Evolutionary conservation across 495 filamentous ascomycete genomes (phyloP), one percentile per base, ranked within the genome.

Genomic region (Penicillium herquei): DNA sequence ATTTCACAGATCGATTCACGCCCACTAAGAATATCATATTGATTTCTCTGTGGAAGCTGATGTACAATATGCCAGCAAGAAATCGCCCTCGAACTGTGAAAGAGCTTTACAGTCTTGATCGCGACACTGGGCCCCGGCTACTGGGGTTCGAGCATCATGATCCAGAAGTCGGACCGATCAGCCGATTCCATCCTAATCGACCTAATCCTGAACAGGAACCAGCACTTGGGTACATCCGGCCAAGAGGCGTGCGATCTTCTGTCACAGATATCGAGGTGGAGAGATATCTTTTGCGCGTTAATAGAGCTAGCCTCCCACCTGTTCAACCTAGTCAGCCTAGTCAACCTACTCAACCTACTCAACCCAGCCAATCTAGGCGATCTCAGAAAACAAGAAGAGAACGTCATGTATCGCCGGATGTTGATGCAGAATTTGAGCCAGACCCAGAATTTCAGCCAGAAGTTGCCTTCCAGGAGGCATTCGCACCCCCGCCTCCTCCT

Each of bases 71-170:
- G 47, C 58, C 56, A 21, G 42, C 58, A 14, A 11, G 52, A 3
- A 59, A 70, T 41, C 56, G 54, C 3, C 65, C 69, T 0, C 31
- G 39, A 1, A 49, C 16, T 9, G 61, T 51, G 7, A n/a, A 9
- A 0, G 63, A 70, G 7, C 7, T 73, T 1, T 41, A 49, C 14
- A 59, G 68, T 21, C 16, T 66, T 3, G 42, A 44, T 2, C 62
- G 70, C 16, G 74, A 77, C 56, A 63, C 64, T 43, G 74, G 74
- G 0, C 72, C 74, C 47, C 64, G 74, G 11, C 53, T 74, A 7
- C 48, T 77, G 39, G 57, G 58, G 50, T 66, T 53, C 31, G 56
- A 62, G 7, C 7, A 39, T 39, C 6, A 31, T 17, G 33, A 39
- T 33, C 6, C 9, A 26, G 7, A 37, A 0, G 34, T 39, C 12